A percentile compares a stretch with the other conserved stretches of the same genome.
phyloP scores from a whole-genome alignment of 805 yeast species.

The Lachancea lanzarotensis region DNA sequence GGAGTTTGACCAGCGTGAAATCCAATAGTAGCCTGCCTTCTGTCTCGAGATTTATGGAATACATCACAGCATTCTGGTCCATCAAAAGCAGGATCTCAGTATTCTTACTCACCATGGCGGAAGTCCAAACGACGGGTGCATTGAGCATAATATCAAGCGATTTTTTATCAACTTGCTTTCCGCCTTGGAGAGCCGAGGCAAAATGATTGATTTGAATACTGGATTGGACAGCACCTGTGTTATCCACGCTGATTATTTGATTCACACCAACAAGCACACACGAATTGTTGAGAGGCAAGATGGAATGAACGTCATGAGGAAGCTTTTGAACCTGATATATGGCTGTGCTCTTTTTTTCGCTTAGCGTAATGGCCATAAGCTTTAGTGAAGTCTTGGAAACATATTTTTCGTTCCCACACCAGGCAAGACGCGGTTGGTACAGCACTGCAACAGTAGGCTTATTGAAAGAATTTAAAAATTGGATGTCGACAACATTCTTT shows the following conservation, averaged over 20 bases:
- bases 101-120: constrained; percentile 18
- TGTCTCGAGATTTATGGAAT: constrained; percentile 21
- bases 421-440: constrained; percentile 50
- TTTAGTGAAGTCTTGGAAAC: constrained; percentile 18
- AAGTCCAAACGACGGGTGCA: constrained; percentile 29
- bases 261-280: constrained; percentile 65
- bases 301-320: constrained; percentile 65
- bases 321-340: constrained; percentile 58
- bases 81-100: constrained; percentile 23
- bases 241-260: constrained; percentile 70
- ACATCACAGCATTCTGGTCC: constrained; percentile 23
- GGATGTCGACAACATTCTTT: constrained; percentile 59
- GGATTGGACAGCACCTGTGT: constrained; percentile 43
- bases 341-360: constrained; percentile 50
- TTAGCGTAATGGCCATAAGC: constrained; percentile 41
- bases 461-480: constrained; percentile 64
- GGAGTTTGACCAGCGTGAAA: constrained; percentile 26
- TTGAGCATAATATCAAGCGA: constrained; percentile 25
- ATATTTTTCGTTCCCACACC: constrained; percentile 56
- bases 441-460: constrained; percentile 78
- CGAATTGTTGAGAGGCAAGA: constrained; percentile 64
- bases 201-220: constrained; percentile 23
- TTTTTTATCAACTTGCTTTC: constrained; percentile 41
- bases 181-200: constrained; percentile 41
- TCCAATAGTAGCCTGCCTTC: constrained; percentile 30